A percentile compares a stretch with the other conserved stretches of the same genome.
Evolutionary conservation across 805 yeast species (phyloP).

Genomic region (Yarrowia sp.): DNA sequence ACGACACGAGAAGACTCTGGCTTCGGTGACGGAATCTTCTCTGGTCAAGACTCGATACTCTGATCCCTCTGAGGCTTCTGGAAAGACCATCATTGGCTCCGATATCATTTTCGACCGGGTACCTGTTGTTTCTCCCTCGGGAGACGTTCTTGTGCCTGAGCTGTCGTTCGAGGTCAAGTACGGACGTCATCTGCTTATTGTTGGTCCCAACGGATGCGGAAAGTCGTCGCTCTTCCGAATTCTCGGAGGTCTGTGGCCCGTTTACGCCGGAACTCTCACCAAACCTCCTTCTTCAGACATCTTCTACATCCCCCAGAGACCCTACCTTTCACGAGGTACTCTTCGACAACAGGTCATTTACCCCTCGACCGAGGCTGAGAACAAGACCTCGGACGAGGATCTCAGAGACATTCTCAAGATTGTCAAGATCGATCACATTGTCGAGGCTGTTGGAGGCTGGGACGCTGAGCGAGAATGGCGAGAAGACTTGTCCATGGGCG

Average conservation of each 20-base stretch:
- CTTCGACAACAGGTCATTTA: constrained; percentile 88
- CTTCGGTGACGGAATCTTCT: constrained; percentile 12
- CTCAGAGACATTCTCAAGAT: constrained; percentile 50
- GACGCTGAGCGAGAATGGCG: constrained; percentile 81
- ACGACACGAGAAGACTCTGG: constrained; percentile 41
- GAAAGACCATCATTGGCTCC: constrained; percentile 57
- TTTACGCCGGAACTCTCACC: constrained; percentile 60
- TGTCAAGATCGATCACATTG: constrained; percentile 49
- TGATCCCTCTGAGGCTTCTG: constrained; percentile 40
- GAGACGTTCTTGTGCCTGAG: constrained; percentile 70
- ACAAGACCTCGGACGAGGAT: constrained; percentile 49
- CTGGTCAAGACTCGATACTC: constrained; percentile 29
- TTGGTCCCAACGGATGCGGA: constrained; percentile 97
- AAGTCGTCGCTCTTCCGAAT: constrained; percentile 90
- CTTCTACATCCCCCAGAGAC: constrained; percentile 91
- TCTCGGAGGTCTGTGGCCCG: constrained; percentile 94
- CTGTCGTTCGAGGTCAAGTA: constrained; percentile 74
- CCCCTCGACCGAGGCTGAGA: constrained; percentile 72
- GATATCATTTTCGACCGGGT: constrained; percentile 72
- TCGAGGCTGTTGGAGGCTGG: constrained; percentile 60
- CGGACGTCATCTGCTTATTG: constrained; percentile 85
- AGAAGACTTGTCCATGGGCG: constrained; percentile 87
- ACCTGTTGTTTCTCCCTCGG: constrained; percentile 85
- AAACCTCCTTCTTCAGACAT: constrained; percentile 72
- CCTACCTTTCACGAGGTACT: constrained; percentile 81